Evolutionary conservation across 2,329 filamentous ascomycete species (phyloP).

Genomic region (Sporothrix curviconia): DNA sequence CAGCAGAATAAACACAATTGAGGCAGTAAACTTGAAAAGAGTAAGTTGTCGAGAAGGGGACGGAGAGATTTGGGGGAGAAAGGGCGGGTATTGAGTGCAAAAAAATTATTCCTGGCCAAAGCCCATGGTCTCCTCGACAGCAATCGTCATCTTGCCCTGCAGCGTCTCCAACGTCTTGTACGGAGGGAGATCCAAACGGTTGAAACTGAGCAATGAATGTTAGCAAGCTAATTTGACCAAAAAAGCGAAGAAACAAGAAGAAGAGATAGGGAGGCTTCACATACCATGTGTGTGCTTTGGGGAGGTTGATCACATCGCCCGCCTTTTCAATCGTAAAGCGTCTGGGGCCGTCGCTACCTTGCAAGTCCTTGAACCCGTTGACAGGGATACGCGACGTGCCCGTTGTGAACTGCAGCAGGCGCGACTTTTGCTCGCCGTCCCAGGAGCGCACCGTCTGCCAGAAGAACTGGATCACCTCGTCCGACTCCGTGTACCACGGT

Average conservation of each 20-base stretch:
- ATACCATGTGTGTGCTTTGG: constrained; percentile 97
- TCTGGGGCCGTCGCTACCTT: constrained; percentile 90
- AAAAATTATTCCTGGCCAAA: constrained; percentile 90
- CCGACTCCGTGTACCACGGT: constrained; percentile 97
- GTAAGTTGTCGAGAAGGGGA: too few relatives aligned
- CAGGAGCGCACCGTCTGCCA: constrained; percentile 96
- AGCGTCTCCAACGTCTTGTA: constrained; percentile 86
- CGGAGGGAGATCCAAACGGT: constrained; percentile 53
- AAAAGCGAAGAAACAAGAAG: background rate
- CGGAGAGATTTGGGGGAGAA: too few relatives aligned
- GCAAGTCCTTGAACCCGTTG: constrained; percentile 98
- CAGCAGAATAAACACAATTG: too few relatives aligned
- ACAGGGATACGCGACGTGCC: constrained; percentile 97
- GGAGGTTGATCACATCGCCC: constrained; percentile 80
- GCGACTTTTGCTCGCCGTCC: constrained; percentile 98
- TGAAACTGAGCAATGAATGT: background rate
- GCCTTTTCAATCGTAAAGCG: constrained; percentile 98
- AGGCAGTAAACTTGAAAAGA: background rate
- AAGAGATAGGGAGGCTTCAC: constrained; percentile 30
- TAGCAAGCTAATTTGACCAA: background rate
- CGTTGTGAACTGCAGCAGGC: constrained; percentile 91
- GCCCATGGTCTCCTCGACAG: constrained; percentile 96
- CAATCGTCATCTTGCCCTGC: constrained; percentile 86
- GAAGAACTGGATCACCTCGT: constrained; percentile 97
- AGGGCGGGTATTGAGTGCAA: background rate